Evolutionary conservation across 805 yeast genomes (phyloP).

Genomic region (Saccharomycopsis olivae): DNA sequence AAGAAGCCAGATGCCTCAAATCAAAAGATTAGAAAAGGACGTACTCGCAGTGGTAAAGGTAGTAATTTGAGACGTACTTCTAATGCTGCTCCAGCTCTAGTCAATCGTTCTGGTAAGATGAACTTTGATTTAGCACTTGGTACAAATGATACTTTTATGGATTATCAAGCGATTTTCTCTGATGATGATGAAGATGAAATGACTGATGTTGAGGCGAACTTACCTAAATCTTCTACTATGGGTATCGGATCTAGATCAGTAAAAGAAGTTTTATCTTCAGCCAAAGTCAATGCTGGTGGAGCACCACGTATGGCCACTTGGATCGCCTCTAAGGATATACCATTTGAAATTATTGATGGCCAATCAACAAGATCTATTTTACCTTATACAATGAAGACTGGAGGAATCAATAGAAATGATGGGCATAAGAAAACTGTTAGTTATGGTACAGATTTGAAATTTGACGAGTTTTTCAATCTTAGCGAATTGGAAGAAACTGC

Average conservation of each 20-base stretch:
- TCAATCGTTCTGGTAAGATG: neutral
- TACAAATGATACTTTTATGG: conserved; percentile 18
- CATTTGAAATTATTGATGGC: conserved; percentile 93
- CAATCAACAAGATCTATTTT: conserved; percentile 74
- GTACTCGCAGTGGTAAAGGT: neutral
- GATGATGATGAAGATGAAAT: conserved; percentile 67
- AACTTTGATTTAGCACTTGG: conserved; percentile 14
- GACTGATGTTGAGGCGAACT: conserved; percentile 82
- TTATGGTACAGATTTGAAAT: conserved; percentile 29
- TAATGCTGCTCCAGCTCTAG: neutral
- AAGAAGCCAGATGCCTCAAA: conserved; percentile 5
- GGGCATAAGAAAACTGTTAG: conserved; percentile 7
- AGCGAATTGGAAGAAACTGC: conserved; percentile 77
- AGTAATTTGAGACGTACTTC: neutral
- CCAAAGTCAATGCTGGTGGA: conserved; percentile 54
- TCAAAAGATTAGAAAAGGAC: neutral
- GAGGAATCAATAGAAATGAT: neutral
- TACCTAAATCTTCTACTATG: conserved; percentile 58
- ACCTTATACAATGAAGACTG: conserved; percentile 29
- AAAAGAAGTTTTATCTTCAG: conserved; percentile 87
- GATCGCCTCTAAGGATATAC: conserved; percentile 67
- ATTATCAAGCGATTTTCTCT: conserved; percentile 26
- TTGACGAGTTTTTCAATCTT: conserved; percentile 82
- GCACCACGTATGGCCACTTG: conserved; percentile 93
- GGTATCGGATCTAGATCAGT: conserved; percentile 68